Evolutionary conservation across 495 filamentous ascomycete species (phyloP).

Genomic region (Trichoderma erinaceum): DNA sequence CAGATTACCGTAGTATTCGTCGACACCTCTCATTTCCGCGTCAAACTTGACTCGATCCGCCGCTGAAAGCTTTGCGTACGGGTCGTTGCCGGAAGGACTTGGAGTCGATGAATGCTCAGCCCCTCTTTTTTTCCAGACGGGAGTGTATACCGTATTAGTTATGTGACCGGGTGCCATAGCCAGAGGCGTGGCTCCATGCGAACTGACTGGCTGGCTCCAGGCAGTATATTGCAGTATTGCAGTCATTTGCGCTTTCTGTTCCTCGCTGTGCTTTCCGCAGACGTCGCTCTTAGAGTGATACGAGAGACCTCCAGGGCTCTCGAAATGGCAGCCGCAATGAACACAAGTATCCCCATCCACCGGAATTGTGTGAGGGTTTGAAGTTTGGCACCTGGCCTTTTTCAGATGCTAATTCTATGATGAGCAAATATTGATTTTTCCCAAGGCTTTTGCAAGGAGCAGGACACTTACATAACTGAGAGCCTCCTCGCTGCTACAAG

Average conservation of each 20-base stretch:
- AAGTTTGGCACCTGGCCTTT: constrained; percentile 33
- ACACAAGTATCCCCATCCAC: constrained; percentile 32
- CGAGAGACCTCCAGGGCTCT: constrained; percentile 27
- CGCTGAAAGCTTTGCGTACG: constrained; percentile 35
- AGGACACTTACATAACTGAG: constrained; percentile 38
- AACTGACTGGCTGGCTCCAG: background rate
- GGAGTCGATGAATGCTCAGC: background rate
- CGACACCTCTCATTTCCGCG: constrained; percentile 34
- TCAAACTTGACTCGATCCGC: constrained; percentile 24
- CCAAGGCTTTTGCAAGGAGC: background rate
- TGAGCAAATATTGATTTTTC: background rate
- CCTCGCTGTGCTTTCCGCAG: constrained; percentile 25
- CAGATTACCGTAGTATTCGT: constrained; percentile 15
- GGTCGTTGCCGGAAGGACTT: constrained; percentile 24
- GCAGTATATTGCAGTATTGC: background rate
- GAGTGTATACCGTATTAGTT: background rate
- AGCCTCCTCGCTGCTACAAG: constrained; percentile 27
- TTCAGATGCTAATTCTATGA: constrained; percentile 29
- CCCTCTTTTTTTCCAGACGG: constrained; percentile 2
- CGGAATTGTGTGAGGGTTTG: constrained; percentile 22
- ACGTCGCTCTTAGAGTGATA: constrained; percentile 30
- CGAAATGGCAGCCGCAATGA: constrained; percentile 38
- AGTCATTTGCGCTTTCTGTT: background rate
- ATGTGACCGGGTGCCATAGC: background rate
- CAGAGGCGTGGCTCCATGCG: background rate